Evolutionary conservation across 2,329 filamentous ascomycete species (phyloP).

Genomic region (Pseudocercospora fijiensis): DNA sequence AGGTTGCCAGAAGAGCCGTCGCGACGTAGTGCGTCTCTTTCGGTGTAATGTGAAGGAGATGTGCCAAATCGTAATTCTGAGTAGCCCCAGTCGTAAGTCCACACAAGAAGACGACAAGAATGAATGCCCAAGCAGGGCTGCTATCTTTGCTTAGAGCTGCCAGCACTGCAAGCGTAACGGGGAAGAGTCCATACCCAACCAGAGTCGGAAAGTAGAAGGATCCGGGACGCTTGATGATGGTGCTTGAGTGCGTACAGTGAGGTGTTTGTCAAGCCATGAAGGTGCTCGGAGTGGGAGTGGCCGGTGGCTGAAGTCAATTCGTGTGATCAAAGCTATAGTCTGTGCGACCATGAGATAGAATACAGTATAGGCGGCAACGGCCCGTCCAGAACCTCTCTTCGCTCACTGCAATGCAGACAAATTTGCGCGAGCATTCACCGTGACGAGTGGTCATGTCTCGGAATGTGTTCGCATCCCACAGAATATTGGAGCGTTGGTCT

Average conservation of each 20-base stretch:
- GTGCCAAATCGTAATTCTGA: constrained; percentile 78
- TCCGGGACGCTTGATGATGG: constrained; percentile 66
- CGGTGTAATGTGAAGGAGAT: constrained; percentile 70
- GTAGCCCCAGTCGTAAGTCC: constrained; percentile 70
- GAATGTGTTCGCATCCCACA: not conserved
- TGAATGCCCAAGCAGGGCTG: constrained; percentile 54
- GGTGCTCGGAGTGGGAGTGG: not conserved
- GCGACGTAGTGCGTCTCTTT: constrained; percentile 70
- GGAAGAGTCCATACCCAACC: constrained; percentile 62
- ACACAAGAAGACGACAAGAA: constrained; percentile 65
- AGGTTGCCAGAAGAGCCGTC: constrained; percentile 73
- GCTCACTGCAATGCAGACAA: not conserved
- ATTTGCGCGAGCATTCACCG: not conserved
- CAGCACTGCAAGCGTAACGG: constrained; percentile 58
- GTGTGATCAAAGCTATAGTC: not conserved
- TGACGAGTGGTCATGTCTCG: not conserved
- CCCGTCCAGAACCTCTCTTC: not conserved
- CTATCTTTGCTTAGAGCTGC: constrained; percentile 56
- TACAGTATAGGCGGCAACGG: not conserved
- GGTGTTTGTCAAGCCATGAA: not conserved
- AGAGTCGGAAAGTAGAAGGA: constrained; percentile 62
- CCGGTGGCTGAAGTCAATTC: constrained; percentile 1
- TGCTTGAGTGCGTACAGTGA: too few species aligned
- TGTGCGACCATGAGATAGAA: not conserved
- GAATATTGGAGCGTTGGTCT: not conserved